Percentiles rank a stretch among this genome's conserved stretches.
These are phyloP conservation scores for Musa troglodytarum DNA, from an alignment of 176 grass and related monocot species.

Conservation along the genomic window DNA sequence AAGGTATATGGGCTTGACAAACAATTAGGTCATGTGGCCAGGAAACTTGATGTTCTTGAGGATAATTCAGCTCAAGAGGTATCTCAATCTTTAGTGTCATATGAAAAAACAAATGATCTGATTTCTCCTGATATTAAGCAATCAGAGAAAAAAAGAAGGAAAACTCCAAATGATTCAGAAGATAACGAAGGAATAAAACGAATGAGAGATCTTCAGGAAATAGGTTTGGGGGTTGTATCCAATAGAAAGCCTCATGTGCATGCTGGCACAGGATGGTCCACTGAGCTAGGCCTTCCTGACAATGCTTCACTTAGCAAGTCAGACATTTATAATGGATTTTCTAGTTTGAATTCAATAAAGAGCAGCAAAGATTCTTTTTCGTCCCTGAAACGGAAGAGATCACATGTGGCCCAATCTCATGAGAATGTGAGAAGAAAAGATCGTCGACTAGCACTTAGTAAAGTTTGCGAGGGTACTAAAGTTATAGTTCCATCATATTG, in stretches of 20 bases:
- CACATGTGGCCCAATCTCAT: slow-evolving; percentile 61
- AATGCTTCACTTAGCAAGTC: slow-evolving; percentile 23
- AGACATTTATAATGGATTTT: slow-evolving; percentile 41
- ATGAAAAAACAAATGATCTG: slow-evolving; percentile 38
- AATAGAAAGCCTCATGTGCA: slow-evolving; percentile 35
- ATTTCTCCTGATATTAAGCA: slow-evolving; percentile 9
- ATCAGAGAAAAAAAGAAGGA: slow-evolving; percentile 47
- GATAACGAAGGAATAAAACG: slow-evolving; percentile 63
- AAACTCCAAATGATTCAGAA: slow-evolving; percentile 48
- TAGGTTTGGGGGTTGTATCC: slow-evolving; percentile 50
- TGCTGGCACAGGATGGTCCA: slow-evolving; percentile 26
- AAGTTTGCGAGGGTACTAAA: slow-evolving; percentile 56
- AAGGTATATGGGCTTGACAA: slow-evolving; percentile 52
- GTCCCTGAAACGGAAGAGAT: slow-evolving; percentile 60
- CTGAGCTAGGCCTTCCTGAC: slow-evolving; percentile 37
- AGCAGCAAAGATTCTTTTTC: slow-evolving; percentile 39
- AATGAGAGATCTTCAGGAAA: slow-evolving; percentile 88
- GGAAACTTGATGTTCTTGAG: slow-evolving; percentile 32
- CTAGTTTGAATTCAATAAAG: slow-evolving; percentile 30
- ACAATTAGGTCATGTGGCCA: slow-evolving; percentile 26
- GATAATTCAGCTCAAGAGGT: slow-evolving; percentile 37
- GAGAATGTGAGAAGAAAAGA: slow-evolving; percentile 81
- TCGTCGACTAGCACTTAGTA: slow-evolving; percentile 45
- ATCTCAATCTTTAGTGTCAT: slow-evolving; percentile 40
- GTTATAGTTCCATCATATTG: slow-evolving; percentile 65